Conservation (phyloP, 345 rosid genomes). For the Limnanthes douglasii region DNA sequence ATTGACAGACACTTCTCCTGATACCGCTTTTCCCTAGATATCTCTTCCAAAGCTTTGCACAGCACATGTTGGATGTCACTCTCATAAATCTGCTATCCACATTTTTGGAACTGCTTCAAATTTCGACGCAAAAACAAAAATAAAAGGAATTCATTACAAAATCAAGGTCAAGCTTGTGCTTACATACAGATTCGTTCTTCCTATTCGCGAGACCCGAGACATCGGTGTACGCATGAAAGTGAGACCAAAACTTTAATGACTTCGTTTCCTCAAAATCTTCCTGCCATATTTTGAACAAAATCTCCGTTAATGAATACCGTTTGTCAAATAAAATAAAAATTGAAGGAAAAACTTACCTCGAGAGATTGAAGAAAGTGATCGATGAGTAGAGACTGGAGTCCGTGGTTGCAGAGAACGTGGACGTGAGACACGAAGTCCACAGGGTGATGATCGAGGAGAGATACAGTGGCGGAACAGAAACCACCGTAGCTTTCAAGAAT, state of each 20-base stretch:
- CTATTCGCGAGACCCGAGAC: constrained; percentile 11
- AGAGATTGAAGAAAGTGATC: constrained; percentile 64
- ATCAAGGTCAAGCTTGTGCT: constrained; percentile 2
- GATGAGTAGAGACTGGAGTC: constrained; percentile 54
- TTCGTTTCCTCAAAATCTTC: constrained; percentile 44
- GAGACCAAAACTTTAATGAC: constrained; percentile 51
- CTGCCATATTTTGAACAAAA: constrained; percentile 18
- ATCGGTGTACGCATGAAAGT: constrained; percentile 40
- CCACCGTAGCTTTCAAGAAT: constrained; percentile 42
- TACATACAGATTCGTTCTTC: constrained; percentile 21
- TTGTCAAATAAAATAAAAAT: neutral
- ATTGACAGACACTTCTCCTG: constrained; percentile 65
- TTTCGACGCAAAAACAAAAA: constrained; percentile 1
- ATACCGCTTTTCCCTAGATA: constrained; percentile 33
- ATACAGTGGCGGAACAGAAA: constrained; percentile 35
- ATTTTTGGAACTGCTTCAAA: neutral
- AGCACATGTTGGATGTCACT: constrained; percentile 45
- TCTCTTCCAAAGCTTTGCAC: constrained; percentile 55
- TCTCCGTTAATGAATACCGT: neutral
- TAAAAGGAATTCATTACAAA: neutral
- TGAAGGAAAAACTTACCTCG: constrained; percentile 25
- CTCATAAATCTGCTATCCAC: constrained; percentile 20
- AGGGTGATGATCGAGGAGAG: constrained; percentile 34
- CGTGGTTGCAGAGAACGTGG: constrained; percentile 46
- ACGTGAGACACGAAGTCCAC: constrained; percentile 35